Conservation (phyloP, 805 yeast genomes). For the Tetrapisispora phaffii region DNA sequence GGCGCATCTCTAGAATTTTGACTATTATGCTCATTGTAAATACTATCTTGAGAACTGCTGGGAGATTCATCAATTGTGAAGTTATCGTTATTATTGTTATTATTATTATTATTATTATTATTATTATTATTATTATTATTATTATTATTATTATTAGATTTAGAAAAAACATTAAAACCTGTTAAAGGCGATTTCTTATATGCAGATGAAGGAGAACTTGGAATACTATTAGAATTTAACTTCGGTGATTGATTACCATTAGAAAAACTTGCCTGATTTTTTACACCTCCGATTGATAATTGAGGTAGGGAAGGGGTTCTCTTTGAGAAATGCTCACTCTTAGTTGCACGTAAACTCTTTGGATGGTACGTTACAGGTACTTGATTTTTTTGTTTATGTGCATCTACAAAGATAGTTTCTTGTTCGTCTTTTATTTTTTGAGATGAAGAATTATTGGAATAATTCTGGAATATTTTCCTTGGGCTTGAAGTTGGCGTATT, state of each 20-base stretch:
- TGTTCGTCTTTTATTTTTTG: neutral
- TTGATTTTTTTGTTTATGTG: neutral
- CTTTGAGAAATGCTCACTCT: conserved; percentile 15
- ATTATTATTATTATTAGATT: conserved; percentile 21
- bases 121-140: conserved; percentile 13
- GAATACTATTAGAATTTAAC: conserved; percentile 9
- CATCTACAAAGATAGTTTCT: neutral
- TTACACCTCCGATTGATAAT: conserved; percentile 19
- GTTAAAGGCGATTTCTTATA: conserved; percentile 27
- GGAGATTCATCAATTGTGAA: neutral
- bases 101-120: conserved; percentile 3
- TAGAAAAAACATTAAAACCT: conserved; percentile 25
- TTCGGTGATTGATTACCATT: conserved; percentile 1
- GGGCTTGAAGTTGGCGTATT: conserved; percentile 19
- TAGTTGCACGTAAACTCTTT: neutral
- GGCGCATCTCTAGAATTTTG: conserved; percentile 6
- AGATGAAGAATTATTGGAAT: neutral
- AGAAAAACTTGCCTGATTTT: conserved; percentile 19
- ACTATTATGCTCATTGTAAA: neutral
- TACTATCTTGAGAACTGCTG: neutral
- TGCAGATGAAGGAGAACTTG: conserved; percentile 7
- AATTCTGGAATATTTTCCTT: conserved; percentile 4
- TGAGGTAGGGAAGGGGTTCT: conserved; percentile 26
- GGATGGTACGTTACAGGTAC: neutral
- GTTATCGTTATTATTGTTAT: conserved; percentile 11